Base-by-base conservation (phyloP, 2,329 filamentous ascomycete genomes). In the Arachnomyces sp. region DNA sequence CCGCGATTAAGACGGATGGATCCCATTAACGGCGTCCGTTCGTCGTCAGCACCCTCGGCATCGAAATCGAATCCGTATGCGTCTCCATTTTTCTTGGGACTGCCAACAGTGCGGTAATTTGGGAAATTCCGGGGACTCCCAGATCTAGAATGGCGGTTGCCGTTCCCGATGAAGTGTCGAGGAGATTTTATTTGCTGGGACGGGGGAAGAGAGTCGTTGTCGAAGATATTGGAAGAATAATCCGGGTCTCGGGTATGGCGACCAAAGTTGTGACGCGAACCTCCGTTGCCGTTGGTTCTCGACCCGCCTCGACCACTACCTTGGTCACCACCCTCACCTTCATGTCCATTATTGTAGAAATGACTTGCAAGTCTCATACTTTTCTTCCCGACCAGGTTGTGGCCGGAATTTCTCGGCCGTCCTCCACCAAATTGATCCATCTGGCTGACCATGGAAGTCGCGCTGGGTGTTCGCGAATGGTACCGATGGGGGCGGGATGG, bases 301-400 rank as follows among this genome's bases (percentile, higher is more conserved):
- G 69, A 69, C 44, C 71, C 76, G 53, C 76, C 80, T 42, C 80
- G 73, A 12, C 72, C 71, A 15, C 73, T 77, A 40, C 79, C 78
- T 47, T 77, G 77, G 12, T 81, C 81, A 39, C 81, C 79, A 42
- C 82, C 78, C 13, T 88, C 82, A 36, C 74, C 80, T 36, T 80
- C 74, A 14, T 34, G 16, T 34, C 32, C 32, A 34, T 74, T 79
- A 49, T 71, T 80, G 61, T 86, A 86, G 1, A 83, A 80, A 46
- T 76, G 78, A 61, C 86, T 90, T 43, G 86, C 84, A 57, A 96
- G 96, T 56, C 95, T 96, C 87, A 95, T 95, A 64, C 84, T 93
- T 68, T 86, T 88, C 67, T 93, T 95, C 51, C 83, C 77, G 7
- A 76, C 75, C 13, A 84, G 71, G 37, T 74, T 73, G 42, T 78